Conservation (phyloP, 176 grass and related monocot genomes). For the Musa troglodytarum region DNA sequence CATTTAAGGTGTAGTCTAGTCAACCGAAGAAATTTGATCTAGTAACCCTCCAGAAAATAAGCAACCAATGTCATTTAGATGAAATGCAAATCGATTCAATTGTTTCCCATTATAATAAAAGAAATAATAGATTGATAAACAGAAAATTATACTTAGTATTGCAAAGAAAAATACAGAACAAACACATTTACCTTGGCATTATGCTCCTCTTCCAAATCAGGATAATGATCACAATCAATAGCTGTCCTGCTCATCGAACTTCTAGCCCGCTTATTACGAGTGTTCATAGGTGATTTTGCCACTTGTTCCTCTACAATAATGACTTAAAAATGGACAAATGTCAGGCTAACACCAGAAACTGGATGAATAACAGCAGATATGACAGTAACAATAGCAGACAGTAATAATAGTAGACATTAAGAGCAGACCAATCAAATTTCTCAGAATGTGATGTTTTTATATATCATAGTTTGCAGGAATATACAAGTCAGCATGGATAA, state of each 20-base stretch:
- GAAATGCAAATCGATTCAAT: too few species aligned
- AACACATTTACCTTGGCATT: constrained; percentile 9
- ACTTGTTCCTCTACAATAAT: background rate
- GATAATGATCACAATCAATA: constrained; percentile 7
- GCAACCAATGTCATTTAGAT: too few species aligned
- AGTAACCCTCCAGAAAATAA: too few species aligned
- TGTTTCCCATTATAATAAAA: background rate
- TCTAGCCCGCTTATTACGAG: background rate
- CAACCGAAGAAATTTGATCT: too few species aligned
- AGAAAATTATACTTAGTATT: background rate
- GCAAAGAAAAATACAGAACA: background rate
- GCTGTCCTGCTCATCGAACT: background rate
- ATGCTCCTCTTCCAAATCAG: background rate
- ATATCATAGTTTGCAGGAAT: too few species aligned
- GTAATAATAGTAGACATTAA: too few species aligned
- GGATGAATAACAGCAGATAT: too few species aligned
- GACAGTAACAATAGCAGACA: too few species aligned
- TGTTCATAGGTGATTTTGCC: background rate
- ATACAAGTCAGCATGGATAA: too few species aligned
- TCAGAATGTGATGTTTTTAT: too few species aligned
- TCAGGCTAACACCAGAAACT: background rate
- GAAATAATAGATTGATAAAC: background rate
- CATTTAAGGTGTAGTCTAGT: too few species aligned
- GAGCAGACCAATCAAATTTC: too few species aligned
- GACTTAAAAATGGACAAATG: background rate